Base-by-base conservation (phyloP, 1,139 yeast genomes). In the Blastobotrys persicus region DNA sequence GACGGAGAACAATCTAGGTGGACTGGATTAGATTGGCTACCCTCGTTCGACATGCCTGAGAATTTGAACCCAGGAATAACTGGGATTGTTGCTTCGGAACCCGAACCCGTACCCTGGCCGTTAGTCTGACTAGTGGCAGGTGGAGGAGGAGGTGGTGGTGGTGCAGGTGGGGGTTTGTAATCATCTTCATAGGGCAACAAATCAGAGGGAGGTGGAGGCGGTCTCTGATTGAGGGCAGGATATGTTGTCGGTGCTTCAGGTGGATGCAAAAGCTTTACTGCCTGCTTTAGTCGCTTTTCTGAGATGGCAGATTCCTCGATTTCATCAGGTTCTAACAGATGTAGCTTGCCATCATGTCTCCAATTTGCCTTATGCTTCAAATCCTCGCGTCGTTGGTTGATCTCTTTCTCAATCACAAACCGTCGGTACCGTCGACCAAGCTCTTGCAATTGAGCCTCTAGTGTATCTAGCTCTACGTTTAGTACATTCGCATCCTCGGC, bases 391-490 rank as follows among this genome's bases (percentile, higher is more conserved):
- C 41, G 46, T 31, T 38, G 40, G 23, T 41, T 47, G 6, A 61
- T 43, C 34, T 52, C 49, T 35, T 57, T 53, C 42, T 61, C 63
- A 12, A 61, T 41, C 32, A 44, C 44, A 40, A 51, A 58, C 28
- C 65, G 55, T 41, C 46, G 50, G 46, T 53, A 61, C 12, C 54
- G 47, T 19, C 44, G 49, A 16, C 56, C 53, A 32, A 59, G 52
- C 31, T 46, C 40, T 9, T 46, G 48, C 43, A 56, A 45, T 3
- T 52, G 53, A 16, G 56, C 56, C 1, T 55, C 38, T 19, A 60
- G 47, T 31, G 44, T 32, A 1, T 49, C 34, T 11, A 52, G 48
- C 33, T 55, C 53, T 9, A 45, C 46, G 12, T 39, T 48, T 23
- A 53, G 40, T 18, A 56, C 46, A 9, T 49, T 43, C 13, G 56